A percentile compares a stretch with the other conserved stretches of the same genome.
phyloP scores from a whole-genome alignment of 2,329 filamentous ascomycete genomes.

The Stemphylium beticola region DNA sequence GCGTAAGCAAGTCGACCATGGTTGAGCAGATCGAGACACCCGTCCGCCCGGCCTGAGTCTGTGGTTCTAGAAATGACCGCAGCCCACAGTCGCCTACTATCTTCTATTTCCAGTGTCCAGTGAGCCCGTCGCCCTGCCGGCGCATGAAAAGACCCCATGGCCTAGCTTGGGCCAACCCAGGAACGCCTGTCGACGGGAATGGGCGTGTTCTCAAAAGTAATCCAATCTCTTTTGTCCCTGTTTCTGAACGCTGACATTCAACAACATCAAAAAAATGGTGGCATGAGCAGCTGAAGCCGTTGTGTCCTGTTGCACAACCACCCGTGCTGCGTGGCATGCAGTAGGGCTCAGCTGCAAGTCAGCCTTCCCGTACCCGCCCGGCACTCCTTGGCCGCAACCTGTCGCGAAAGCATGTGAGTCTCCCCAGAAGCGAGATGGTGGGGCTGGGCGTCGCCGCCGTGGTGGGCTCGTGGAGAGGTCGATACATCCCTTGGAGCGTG shows the following conservation, averaged over 20 bases:
- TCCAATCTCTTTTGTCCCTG: not conserved
- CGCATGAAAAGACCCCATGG: not conserved
- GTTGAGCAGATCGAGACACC: constrained; percentile 10
- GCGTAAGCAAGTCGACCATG: constrained; percentile 5
- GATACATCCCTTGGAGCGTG: constrained; percentile 23
- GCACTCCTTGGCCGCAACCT: constrained; percentile 25
- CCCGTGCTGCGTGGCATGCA: constrained; percentile 18
- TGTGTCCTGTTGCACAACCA: constrained; percentile 15
- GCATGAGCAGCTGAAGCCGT: constrained; percentile 18
- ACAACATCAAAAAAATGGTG: constrained; percentile 8
- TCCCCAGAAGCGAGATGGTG: constrained; percentile 25
- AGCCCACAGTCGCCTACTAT: constrained; percentile 9
- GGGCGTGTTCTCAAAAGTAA: constrained; percentile 17
- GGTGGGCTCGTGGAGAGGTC: constrained; percentile 26
- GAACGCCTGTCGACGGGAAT: constrained; percentile 5
- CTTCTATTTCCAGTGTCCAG: too few relatives aligned
- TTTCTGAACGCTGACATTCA: constrained; percentile 11
- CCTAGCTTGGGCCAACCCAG: not conserved
- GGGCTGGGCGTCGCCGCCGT: constrained; percentile 15
- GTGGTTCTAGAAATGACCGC: constrained; percentile 4
- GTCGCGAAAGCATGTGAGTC: constrained; percentile 33
- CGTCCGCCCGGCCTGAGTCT: constrained; percentile 9
- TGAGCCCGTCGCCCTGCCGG: not conserved
- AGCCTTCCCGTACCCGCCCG: constrained; percentile 27
- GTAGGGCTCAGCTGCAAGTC: constrained; percentile 28